Percentiles rank a stretch among this genome's conserved stretches.
Evolutionary conservation across 169 alveolate genomes (phyloP).

Genomic region (Cryptosporidium canis): DNA sequence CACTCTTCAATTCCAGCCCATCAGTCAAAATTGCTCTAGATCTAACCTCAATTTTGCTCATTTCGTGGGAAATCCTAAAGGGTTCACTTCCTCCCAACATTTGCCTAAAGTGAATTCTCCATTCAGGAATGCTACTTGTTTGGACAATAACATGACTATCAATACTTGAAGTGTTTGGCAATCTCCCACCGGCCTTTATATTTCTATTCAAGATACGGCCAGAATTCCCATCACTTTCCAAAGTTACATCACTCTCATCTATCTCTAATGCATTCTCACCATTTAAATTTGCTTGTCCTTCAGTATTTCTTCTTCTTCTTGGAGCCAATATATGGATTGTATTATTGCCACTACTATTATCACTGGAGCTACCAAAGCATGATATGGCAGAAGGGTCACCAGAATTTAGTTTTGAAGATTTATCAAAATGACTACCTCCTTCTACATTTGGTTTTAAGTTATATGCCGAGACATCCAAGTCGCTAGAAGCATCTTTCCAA

Average conservation of each 20-base stretch:
- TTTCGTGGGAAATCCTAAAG: constrained; percentile 21
- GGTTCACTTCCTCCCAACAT: constrained; percentile 63
- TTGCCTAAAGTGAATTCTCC: constrained; percentile 63
- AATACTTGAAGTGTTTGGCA: not conserved
- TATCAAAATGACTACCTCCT: not conserved
- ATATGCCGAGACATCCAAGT: constrained; percentile 14
- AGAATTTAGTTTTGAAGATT: not conserved
- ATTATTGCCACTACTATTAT: not conserved
- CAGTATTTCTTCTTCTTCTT: constrained; percentile 19
- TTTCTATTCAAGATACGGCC: constrained; percentile 10
- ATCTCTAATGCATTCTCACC: not conserved
- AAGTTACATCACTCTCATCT: not conserved
- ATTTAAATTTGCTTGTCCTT: not conserved
- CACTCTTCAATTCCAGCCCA: constrained; percentile 35
- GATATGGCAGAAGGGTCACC: not conserved
- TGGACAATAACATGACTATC: not conserved
- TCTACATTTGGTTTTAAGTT: not conserved
- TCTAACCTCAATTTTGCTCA: constrained; percentile 29
- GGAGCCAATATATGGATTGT: constrained; percentile 7
- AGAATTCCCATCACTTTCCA: constrained; percentile 3
- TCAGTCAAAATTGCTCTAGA: not conserved
- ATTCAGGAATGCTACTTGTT: constrained; percentile 41
- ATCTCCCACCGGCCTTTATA: not conserved
- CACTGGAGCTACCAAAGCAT: not conserved
- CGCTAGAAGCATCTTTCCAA: constrained; percentile 72